Evolutionary conservation across 2,329 filamentous ascomycete genomes (phyloP).

Genomic region (Orbilia ellipsospora): DNA sequence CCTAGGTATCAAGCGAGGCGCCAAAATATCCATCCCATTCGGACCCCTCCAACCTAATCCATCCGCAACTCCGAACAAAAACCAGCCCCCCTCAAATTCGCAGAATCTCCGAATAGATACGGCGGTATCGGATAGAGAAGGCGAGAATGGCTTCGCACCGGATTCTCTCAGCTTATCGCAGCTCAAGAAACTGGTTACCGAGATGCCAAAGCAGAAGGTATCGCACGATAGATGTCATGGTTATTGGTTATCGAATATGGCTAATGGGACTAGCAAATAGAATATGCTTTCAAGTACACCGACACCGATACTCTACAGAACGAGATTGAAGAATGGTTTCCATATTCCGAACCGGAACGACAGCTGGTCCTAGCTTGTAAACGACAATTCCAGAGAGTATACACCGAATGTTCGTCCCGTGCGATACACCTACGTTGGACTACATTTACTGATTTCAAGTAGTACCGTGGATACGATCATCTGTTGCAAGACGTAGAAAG

Average conservation of each 20-base stretch:
- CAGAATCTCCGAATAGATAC: slow-evolving; percentile 49
- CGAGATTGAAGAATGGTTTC: slow-evolving; percentile 98
- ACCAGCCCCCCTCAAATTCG: slow-evolving; percentile 26
- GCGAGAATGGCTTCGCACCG: slow-evolving; percentile 55
- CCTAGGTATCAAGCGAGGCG: slow-evolving; percentile 49
- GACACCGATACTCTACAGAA: slow-evolving; percentile 80
- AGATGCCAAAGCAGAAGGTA: slow-evolving; percentile 76
- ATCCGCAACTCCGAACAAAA: slow-evolving; percentile 17
- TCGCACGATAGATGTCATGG: slow-evolving; percentile 53
- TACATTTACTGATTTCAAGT: slow-evolving; percentile 67
- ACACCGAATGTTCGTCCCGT: slow-evolving; percentile 65
- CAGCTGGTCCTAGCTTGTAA: slow-evolving; percentile 80
- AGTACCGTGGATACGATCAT: slow-evolving; percentile 72
- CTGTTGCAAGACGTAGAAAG: slow-evolving; percentile 59
- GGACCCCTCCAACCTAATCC: slow-evolving; percentile 29
- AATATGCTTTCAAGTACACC: slow-evolving; percentile 85
- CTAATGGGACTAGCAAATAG: slow-evolving; percentile 59
- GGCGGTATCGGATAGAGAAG: slow-evolving; percentile 52
- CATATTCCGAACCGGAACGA: slow-evolving; percentile 87
- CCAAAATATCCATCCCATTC: slow-evolving; percentile 53
- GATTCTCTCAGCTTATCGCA: slow-evolving; percentile 82
- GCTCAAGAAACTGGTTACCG: slow-evolving; percentile 77
- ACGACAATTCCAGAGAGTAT: slow-evolving; percentile 73
- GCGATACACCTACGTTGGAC: slow-evolving; percentile 64
- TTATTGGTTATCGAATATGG: neutral